These are phyloP conservation scores for Leucocoprinus birnbaumii DNA, from an alignment of 768 basidiomycete genomes.

Conservation along the genomic window DNA sequence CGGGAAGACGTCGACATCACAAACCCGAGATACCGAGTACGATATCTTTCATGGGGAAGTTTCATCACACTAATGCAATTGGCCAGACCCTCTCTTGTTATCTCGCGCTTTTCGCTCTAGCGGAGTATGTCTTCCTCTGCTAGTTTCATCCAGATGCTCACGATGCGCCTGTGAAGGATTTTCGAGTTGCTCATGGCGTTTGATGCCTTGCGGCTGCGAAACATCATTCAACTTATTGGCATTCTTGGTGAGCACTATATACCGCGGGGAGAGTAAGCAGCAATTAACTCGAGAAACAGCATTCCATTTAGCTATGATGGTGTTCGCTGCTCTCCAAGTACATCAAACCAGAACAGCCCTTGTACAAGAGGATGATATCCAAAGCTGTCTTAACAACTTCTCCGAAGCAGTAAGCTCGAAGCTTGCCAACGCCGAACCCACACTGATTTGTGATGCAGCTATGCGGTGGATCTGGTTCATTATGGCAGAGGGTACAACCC, in stretches of 20 bases:
- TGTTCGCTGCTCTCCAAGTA: slow-evolving; percentile 75
- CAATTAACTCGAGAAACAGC: slow-evolving; percentile 32
- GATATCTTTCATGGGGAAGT: too few species aligned
- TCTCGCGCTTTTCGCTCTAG: slow-evolving; percentile 78
- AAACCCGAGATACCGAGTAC: slow-evolving; percentile 51
- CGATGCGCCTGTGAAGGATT: slow-evolving; percentile 40
- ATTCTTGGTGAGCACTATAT: slow-evolving; percentile 50
- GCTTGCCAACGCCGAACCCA: too few species aligned
- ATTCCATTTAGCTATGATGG: slow-evolving; percentile 73
- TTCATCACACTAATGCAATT: background rate
- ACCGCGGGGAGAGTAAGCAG: background rate
- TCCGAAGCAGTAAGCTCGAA: too few species aligned
- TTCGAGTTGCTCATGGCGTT: slow-evolving; percentile 81
- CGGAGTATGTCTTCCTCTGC: slow-evolving; percentile 51
- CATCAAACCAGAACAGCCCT: slow-evolving; percentile 70
- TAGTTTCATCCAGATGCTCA: background rate
- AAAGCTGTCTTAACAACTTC: slow-evolving; percentile 6
- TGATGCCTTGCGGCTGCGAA: slow-evolving; percentile 79
- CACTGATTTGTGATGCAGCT: slow-evolving; percentile 29
- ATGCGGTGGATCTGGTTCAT: slow-evolving; percentile 45
- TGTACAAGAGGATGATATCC: slow-evolving; percentile 34
- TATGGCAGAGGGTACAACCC: slow-evolving; percentile 59
- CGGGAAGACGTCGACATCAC: slow-evolving; percentile 40
- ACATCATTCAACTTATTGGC: slow-evolving; percentile 75
- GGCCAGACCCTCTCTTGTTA: slow-evolving; percentile 78